Conservation (phyloP, 148 eudicot species). For the Gaultheria prostrata region DNA sequence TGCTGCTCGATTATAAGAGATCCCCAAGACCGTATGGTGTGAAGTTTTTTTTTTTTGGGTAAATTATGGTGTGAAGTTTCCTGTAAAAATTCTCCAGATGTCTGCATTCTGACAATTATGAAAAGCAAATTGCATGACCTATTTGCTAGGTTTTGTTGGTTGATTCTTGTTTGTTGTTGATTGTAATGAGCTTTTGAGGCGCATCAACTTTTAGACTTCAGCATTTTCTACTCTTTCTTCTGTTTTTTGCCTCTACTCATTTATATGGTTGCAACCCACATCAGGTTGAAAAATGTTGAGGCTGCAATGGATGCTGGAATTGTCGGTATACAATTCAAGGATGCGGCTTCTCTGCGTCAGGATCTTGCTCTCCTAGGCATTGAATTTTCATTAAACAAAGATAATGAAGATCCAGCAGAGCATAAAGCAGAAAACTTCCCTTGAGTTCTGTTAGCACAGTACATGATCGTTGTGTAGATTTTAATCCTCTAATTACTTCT, state of each 20-base stretch:
- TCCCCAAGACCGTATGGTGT: not conserved
- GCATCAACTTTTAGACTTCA: not conserved
- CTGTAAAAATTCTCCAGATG: not conserved
- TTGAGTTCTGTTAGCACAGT: constrained; percentile 9
- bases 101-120: not conserved
- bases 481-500: not conserved
- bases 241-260: not conserved
- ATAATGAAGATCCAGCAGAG: constrained; percentile 15
- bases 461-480: not conserved
- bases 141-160: not conserved
- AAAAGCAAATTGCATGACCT: not conserved
- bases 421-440: constrained; percentile 16
- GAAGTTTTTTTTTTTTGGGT: no score
- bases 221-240: not conserved
- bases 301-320: constrained; percentile 75
- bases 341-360: constrained; percentile 45
- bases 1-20: not conserved
- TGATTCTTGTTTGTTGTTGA: not conserved
- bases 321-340: constrained; percentile 69
- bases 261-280: not conserved
- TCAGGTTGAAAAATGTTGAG: constrained; percentile 74
- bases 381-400: constrained; percentile 27
- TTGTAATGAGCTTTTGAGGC: not conserved
- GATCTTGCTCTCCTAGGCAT: constrained; percentile 57
- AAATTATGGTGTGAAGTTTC: not conserved